Percentiles rank a stretch among this genome's conserved stretches.
These are phyloP conservation scores for Plasmopara halstedii DNA, from an alignment of 352 stramenopile genomes.

Conservation along the genomic window DNA sequence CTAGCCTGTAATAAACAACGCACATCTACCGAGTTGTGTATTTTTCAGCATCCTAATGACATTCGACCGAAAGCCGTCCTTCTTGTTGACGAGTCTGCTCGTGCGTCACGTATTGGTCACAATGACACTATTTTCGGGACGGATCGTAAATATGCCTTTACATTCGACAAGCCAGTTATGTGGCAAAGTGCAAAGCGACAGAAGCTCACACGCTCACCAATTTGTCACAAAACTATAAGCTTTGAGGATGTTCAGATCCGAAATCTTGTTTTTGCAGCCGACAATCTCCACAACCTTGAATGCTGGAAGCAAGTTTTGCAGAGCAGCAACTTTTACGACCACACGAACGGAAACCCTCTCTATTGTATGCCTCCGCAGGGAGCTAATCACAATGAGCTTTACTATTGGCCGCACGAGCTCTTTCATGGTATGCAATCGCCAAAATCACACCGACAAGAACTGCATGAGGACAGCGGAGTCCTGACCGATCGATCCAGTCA, in stretches of 20 bases:
- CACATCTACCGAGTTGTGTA: conserved; percentile 38
- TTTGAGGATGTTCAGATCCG: conserved; percentile 26
- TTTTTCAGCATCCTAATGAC: conserved; percentile 36
- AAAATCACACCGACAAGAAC: too few species aligned
- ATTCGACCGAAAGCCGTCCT: conserved; percentile 26
- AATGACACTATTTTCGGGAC: conserved; percentile 31
- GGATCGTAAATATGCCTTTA: conserved; percentile 31
- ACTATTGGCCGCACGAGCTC: conserved; percentile 35
- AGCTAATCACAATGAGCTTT: conserved; percentile 24
- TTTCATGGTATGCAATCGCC: conserved; percentile 26
- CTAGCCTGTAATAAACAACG: conserved; percentile 40
- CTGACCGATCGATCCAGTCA: too few species aligned
- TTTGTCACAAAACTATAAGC: conserved; percentile 38
- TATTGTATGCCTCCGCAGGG: conserved; percentile 13
- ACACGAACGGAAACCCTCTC: conserved; percentile 5
- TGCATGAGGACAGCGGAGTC: too few species aligned
- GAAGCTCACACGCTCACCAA: conserved; percentile 33
- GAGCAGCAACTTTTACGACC: conserved; percentile 17
- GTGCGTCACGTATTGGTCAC: conserved; percentile 17
- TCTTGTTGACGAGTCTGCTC: conserved; percentile 28
- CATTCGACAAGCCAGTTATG: conserved; percentile 37
- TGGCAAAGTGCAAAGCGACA: conserved; percentile 21
- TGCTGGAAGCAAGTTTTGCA: conserved; percentile 33
- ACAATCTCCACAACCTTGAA: conserved; percentile 27
- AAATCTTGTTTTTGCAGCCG: conserved; percentile 34